phyloP scores from a whole-genome alignment of 257 asterid genomes.

The Ajuga chamaepitys region DNA sequence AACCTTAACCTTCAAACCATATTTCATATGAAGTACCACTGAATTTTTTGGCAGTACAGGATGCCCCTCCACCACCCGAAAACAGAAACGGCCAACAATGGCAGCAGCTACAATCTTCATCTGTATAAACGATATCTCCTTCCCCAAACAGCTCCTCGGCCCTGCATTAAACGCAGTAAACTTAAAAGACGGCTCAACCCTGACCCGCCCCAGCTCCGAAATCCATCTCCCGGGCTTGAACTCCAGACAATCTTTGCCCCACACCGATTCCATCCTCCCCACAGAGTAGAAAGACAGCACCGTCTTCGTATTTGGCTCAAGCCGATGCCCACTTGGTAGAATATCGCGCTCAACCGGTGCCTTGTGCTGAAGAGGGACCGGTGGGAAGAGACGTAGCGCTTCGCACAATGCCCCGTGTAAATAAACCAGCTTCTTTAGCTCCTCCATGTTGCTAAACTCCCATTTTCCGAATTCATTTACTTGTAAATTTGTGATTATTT shows the following conservation, averaged over 20 bases:
- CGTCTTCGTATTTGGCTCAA: slow-evolving; percentile 2
- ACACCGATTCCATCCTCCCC: slow-evolving; percentile 27
- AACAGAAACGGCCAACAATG: slow-evolving; percentile 3
- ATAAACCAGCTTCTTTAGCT: slow-evolving; percentile 16
- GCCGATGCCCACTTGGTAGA: slow-evolving; percentile 26
- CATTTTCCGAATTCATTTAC: slow-evolving; percentile 8
- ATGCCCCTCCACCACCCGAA: neutral
- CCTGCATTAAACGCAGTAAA: slow-evolving; percentile 28
- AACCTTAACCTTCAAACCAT: slow-evolving; percentile 21
- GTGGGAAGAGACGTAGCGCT: slow-evolving; percentile 27
- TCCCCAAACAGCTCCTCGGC: slow-evolving; percentile 33
- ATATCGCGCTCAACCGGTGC: slow-evolving; percentile 14
- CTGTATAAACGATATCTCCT: slow-evolving; percentile 22
- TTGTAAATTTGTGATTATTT: neutral
- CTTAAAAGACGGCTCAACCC: slow-evolving; percentile 20
- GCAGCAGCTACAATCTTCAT: slow-evolving; percentile 28
- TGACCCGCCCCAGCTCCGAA: slow-evolving; percentile 9
- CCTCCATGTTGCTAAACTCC: neutral
- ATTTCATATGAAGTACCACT: slow-evolving; percentile 18
- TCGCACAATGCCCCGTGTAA: slow-evolving; percentile 33
- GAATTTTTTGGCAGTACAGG: slow-evolving; percentile 3
- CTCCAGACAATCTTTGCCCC: slow-evolving; percentile 32
- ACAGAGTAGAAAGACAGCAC: slow-evolving; percentile 22
- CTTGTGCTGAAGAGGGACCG: slow-evolving; percentile 25
- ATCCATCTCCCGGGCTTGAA: slow-evolving; percentile 41